Percentiles rank a stretch among this genome's conserved stretches.
Evolutionary conservation across 1,284 basidiomycete species (phyloP).

Genomic region (Cryptococcus wingfieldii): DNA sequence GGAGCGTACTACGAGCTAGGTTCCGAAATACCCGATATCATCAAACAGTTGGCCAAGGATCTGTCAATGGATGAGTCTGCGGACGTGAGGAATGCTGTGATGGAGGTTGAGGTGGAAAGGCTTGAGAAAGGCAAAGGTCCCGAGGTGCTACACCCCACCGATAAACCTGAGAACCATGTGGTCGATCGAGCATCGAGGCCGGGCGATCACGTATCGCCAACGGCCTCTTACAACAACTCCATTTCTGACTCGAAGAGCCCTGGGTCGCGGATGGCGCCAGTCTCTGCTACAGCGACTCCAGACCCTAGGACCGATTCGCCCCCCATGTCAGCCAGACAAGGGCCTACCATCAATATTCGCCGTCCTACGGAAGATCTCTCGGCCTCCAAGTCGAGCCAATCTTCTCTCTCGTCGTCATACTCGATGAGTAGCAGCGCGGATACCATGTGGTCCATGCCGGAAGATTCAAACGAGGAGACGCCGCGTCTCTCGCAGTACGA

Average conservation of each 20-base stretch:
- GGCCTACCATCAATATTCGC: too few species aligned
- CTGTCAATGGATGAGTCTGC: slow-evolving; percentile 16
- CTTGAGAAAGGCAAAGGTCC: slow-evolving; percentile 2
- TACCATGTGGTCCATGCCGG: background rate
- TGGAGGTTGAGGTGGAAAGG: slow-evolving; percentile 23
- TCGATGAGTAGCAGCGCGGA: too few species aligned
- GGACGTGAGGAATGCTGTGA: slow-evolving; percentile 39
- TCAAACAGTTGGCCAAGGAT: slow-evolving; percentile 26
- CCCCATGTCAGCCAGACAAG: too few species aligned
- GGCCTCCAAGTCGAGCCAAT: too few species aligned
- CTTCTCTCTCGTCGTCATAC: too few species aligned
- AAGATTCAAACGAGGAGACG: background rate
- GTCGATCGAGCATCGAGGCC: background rate
- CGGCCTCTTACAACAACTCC: background rate
- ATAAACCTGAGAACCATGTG: background rate
- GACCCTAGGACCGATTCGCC: too few species aligned
- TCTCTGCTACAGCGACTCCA: too few species aligned
- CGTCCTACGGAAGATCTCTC: too few species aligned
- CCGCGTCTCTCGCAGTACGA: slow-evolving; percentile 9
- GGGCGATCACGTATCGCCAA: background rate
- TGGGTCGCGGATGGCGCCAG: too few species aligned
- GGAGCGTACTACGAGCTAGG: slow-evolving; percentile 38
- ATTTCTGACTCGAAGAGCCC: background rate
- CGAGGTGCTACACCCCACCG: background rate
- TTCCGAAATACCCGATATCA: slow-evolving; percentile 25